Evolutionary conservation across 192 early-diverging fungal genomes (phyloP).

Genomic region (Dissophora ornata): DNA sequence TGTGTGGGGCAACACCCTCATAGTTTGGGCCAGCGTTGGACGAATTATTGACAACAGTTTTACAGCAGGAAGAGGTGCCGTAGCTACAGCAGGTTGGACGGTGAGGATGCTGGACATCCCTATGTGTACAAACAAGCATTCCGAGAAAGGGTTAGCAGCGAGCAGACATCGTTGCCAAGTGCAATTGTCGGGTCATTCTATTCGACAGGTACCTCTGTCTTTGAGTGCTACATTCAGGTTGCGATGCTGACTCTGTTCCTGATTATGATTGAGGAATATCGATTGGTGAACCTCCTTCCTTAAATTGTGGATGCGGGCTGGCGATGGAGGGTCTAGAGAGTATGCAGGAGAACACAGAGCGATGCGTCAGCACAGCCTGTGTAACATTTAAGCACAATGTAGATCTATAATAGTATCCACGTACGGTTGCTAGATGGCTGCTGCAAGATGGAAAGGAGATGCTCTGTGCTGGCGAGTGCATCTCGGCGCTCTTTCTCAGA

Average conservation of each 20-base stretch:
- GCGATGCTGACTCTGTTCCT: not conserved
- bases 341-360: too few species aligned
- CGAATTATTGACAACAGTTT: too few species aligned
- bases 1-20: too few species aligned
- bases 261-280: not conserved
- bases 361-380: not conserved
- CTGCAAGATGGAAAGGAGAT: not conserved
- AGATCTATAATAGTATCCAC: not conserved
- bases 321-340: not conserved
- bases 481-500: not conserved
- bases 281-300: not conserved
- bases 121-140: too few species aligned
- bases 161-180: too few species aligned
- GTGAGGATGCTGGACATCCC: too few species aligned
- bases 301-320: not conserved
- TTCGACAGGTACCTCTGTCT: constrained; percentile 3
- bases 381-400: too few species aligned
- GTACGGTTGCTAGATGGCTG: not conserved
- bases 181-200: too few species aligned
- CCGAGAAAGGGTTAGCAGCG: too few species aligned
- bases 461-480: not conserved
- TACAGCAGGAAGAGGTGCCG: too few species aligned
- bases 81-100: too few species aligned
- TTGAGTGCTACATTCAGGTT: not conserved
- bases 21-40: too few species aligned